Conservation (phyloP, 1,284 basidiomycete genomes). For the Sporisorium iseilematis-ciliati region DNA sequence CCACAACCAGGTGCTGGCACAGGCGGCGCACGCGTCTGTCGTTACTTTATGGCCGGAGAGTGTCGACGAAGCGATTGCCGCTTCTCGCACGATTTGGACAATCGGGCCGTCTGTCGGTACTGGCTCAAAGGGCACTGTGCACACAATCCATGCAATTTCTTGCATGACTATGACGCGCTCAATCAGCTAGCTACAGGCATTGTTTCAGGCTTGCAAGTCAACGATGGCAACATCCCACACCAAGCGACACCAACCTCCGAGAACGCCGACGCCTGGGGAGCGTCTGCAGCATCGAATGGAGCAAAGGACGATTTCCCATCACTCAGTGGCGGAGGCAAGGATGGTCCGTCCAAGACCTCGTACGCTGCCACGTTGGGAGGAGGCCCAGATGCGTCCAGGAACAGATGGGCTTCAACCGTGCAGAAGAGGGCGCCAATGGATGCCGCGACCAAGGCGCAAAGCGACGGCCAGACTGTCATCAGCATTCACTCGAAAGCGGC, state of each 20-base stretch:
- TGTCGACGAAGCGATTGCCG: conserved; percentile 95
- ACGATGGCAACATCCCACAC: conserved; percentile 62
- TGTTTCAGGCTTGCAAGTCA: conserved; percentile 66
- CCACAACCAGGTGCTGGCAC: conserved; percentile 13
- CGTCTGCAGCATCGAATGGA: conserved; percentile 6
- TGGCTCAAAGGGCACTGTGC: conserved; percentile 90
- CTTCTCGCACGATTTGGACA: conserved; percentile 75
- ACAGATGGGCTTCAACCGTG: conserved; percentile 60
- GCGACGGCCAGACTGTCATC: conserved; percentile 32
- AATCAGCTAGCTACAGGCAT: conserved; percentile 74
- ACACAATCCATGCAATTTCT: conserved; percentile 66
- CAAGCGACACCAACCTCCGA: conserved; percentile 71
- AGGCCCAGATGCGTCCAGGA: conserved; percentile 46
- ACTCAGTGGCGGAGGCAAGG: conserved; percentile 72
- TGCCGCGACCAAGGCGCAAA: conserved; percentile 30
- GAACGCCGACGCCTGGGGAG: neutral
- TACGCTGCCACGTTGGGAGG: conserved; percentile 41
- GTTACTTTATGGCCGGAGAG: conserved; percentile 96
- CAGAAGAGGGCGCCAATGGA: conserved; percentile 37
- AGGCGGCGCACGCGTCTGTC: conserved; percentile 76
- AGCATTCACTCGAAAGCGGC: conserved; percentile 39
- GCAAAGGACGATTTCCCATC: conserved; percentile 84
- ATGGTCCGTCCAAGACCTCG: conserved; percentile 27
- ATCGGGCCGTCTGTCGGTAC: conserved; percentile 87
- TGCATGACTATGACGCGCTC: conserved; percentile 73